These are phyloP conservation scores for Amoebophrya sp. DNA, from an alignment of 169 alveolate species.

Conservation along the genomic window DNA sequence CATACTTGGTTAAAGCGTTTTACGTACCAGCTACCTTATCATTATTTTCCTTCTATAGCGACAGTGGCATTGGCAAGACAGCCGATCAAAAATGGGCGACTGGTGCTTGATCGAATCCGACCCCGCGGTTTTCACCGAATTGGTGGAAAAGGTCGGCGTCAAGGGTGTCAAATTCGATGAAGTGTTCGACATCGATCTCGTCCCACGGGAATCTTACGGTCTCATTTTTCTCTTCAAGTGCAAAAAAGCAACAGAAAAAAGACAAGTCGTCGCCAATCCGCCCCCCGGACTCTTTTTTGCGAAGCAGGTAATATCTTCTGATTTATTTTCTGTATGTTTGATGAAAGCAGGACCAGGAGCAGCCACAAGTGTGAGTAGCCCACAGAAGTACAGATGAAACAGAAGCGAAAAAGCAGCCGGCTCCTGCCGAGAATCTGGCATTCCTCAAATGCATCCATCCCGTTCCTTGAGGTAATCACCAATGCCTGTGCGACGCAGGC, in stretches of 20 bases:
- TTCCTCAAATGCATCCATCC: too few species aligned
- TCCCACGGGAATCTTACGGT: background rate
- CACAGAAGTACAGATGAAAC: background rate
- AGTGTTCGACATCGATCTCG: slow-evolving; percentile 62
- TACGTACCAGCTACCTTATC: too few species aligned
- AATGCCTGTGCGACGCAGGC: slow-evolving; percentile 93
- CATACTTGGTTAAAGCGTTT: too few species aligned
- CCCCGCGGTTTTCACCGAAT: slow-evolving; percentile 89
- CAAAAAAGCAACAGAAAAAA: slow-evolving; percentile 53
- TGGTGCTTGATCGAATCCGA: slow-evolving; percentile 89
- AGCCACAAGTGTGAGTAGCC: background rate
- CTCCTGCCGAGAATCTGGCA: too few species aligned
- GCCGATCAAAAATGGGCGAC: background rate
- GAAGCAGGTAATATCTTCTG: slow-evolving; percentile 14
- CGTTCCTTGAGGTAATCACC: slow-evolving; percentile 66
- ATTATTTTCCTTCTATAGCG: too few species aligned
- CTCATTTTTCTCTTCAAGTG: slow-evolving; percentile 75
- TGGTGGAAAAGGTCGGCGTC: slow-evolving; percentile 76
- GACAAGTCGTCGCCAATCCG: background rate
- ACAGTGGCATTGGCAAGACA: too few species aligned
- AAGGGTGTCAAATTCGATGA: slow-evolving; percentile 80
- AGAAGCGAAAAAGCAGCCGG: too few species aligned
- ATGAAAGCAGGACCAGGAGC: background rate
- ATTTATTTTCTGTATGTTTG: background rate
- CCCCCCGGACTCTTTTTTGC: slow-evolving; percentile 36